A percentile compares a stretch with the other conserved stretches of the same genome.
phyloP scores from a whole-genome alignment of 176 grass and related monocot species.

The Typha latifolia region DNA sequence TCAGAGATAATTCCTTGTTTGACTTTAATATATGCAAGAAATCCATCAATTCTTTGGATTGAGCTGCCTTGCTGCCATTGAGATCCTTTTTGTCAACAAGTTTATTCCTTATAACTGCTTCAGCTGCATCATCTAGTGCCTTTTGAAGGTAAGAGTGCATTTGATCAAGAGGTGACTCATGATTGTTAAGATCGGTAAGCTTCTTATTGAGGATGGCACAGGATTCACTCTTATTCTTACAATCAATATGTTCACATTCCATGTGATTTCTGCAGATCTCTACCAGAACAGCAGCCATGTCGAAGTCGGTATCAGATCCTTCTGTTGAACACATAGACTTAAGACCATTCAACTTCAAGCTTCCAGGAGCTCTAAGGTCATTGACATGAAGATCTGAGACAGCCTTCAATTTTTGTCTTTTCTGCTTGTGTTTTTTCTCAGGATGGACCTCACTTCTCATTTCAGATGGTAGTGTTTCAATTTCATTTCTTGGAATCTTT shows the following conservation, averaged over 20 bases:
- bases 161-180: constrained; percentile 13
- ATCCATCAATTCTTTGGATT: constrained; percentile 47
- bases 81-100: constrained; percentile 26
- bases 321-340: constrained; percentile 29
- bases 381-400: constrained; percentile 12
- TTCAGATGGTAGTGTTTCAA: constrained; percentile 8
- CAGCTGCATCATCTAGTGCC: constrained; percentile 54
- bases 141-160: constrained; percentile 41
- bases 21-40: constrained; percentile 45
- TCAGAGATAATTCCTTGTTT: constrained; percentile 52
- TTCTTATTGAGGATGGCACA: constrained; percentile 15
- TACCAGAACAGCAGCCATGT: constrained; percentile 46
- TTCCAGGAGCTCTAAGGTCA: constrained; percentile 20
- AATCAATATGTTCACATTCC: constrained; percentile 21
- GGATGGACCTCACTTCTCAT: constrained; percentile 1
- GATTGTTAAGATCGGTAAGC: constrained; percentile 17
- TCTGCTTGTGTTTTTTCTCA: constrained; percentile 22
- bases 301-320: constrained; percentile 47
- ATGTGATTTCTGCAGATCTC: constrained; percentile 47
- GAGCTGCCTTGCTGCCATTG: constrained; percentile 17
- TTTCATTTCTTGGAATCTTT: constrained; percentile 31
- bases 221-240: constrained; percentile 14
- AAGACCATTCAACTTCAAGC: neutral
- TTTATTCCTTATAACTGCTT: constrained; percentile 51
- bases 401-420: constrained; percentile 11